phyloP scores from a whole-genome alignment of 164 flowering plant genomes.

The Aristolochia fimbriata region DNA sequence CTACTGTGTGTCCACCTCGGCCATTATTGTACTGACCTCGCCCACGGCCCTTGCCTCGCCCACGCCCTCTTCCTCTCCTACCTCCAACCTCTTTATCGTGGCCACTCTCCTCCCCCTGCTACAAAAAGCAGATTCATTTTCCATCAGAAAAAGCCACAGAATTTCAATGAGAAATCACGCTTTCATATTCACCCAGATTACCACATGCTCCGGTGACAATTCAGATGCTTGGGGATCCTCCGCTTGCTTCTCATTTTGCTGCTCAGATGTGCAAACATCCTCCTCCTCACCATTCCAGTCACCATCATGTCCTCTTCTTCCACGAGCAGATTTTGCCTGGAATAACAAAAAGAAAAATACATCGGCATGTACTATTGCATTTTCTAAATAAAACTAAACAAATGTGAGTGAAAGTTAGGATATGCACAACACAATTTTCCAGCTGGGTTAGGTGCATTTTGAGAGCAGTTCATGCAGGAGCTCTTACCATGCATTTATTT shows the following conservation, averaged over 20 bases:
- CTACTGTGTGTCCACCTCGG: constrained; percentile 35
- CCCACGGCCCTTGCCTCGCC: constrained; percentile 67
- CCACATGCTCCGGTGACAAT: constrained; percentile 31
- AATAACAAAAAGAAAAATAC: not conserved
- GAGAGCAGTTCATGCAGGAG: too few relatives aligned
- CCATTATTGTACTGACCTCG: constrained; percentile 38
- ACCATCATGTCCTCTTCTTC: constrained; percentile 45
- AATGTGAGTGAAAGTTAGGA: too few relatives aligned
- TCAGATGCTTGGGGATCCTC: constrained; percentile 43
- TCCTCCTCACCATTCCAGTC: constrained; percentile 54
- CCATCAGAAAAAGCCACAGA: not conserved
- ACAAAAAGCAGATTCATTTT: not conserved
- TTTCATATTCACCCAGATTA: constrained; percentile 13
- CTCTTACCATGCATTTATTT: constrained; percentile 45
- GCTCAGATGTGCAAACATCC: constrained; percentile 44
- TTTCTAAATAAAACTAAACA: not conserved
- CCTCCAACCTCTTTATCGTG: constrained; percentile 50
- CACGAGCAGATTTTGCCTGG: constrained; percentile 49
- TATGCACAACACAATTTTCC: too few relatives aligned
- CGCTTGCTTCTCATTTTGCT: constrained; percentile 36
- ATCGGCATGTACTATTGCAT: not conserved
- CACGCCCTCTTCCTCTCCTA: constrained; percentile 42
- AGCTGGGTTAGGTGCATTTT: too few relatives aligned
- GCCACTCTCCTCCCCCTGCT: constrained; percentile 49
- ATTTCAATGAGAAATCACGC: too few relatives aligned